Conservation (phyloP, 148 eudicot genomes). For the Euryodendron excelsum region DNA sequence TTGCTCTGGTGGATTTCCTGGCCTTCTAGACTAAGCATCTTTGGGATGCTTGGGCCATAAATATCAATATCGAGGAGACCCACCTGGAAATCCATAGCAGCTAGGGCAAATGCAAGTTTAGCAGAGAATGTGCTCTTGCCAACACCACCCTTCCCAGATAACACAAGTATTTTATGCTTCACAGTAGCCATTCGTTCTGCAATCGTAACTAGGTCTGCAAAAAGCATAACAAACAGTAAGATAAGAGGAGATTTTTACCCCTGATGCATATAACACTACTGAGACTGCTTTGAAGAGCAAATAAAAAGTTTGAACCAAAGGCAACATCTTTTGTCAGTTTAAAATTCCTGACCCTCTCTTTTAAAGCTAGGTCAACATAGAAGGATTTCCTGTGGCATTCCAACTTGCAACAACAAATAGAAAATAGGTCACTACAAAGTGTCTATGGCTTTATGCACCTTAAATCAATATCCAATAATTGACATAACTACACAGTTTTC, state of each 20-base stretch:
- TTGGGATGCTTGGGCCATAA: constrained; percentile 94
- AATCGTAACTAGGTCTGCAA: constrained; percentile 71
- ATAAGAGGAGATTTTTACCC: neutral
- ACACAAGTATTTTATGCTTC: constrained; percentile 82
- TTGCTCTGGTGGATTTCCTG: constrained; percentile 93
- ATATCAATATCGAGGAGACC: constrained; percentile 90
- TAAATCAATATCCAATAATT: neutral
- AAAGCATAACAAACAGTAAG: neutral
- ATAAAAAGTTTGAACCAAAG: neutral
- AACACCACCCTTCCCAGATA: constrained; percentile 93
- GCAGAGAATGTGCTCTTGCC: constrained; percentile 98
- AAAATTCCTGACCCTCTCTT: neutral
- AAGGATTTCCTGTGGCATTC: neutral
- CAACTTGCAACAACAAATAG: neutral
- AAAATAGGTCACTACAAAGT: neutral
- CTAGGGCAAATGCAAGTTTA: constrained; percentile 77
- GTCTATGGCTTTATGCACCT: neutral
- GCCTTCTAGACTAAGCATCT: constrained; percentile 96
- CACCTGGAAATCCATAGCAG: constrained; percentile 74
- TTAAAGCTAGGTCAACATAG: neutral
- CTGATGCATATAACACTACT: neutral
- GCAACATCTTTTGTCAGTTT: neutral
- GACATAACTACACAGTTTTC: neutral
- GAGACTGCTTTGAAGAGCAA: neutral
- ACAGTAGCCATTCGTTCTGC: constrained; percentile 94